Conservation (phyloP, 768 basidiomycete species). For the Mycena filopes region DNA sequence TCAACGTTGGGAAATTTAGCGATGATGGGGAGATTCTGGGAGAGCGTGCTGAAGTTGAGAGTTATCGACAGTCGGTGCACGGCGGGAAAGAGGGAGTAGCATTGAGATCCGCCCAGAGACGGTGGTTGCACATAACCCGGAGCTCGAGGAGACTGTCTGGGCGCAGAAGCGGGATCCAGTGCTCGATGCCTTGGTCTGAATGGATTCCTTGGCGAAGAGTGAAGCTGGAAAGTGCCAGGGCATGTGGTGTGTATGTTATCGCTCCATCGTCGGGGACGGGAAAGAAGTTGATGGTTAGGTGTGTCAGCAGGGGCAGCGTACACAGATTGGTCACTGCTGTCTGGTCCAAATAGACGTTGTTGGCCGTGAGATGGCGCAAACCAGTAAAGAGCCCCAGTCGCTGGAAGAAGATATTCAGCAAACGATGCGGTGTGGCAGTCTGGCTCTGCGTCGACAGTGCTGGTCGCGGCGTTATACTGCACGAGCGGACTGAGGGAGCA, state of each 20-base stretch:
- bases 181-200: not conserved
- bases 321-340: not conserved
- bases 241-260: too few species aligned
- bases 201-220: not conserved
- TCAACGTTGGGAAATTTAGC: slow-evolving; percentile 2
- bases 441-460: too few species aligned
- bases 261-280: too few species aligned
- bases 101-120: not conserved
- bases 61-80: not conserved
- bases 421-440: not conserved
- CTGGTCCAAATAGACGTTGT: not conserved
- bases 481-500: not conserved
- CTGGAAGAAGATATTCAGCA: slow-evolving; percentile 4
- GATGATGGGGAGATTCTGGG: not conserved
- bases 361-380: not conserved
- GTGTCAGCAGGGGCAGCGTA: not conserved
- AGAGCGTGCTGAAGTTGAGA: not conserved
- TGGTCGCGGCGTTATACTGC: not conserved
- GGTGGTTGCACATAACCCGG: not conserved
- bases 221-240: too few species aligned
- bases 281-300: too few species aligned
- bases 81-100: not conserved
- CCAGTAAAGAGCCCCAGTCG: not conserved
- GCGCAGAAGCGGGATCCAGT: not conserved
- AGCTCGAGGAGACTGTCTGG: not conserved